phyloP scores from a whole-genome alignment of 495 filamentous ascomycete species.

The Pyronema omphalodes region DNA sequence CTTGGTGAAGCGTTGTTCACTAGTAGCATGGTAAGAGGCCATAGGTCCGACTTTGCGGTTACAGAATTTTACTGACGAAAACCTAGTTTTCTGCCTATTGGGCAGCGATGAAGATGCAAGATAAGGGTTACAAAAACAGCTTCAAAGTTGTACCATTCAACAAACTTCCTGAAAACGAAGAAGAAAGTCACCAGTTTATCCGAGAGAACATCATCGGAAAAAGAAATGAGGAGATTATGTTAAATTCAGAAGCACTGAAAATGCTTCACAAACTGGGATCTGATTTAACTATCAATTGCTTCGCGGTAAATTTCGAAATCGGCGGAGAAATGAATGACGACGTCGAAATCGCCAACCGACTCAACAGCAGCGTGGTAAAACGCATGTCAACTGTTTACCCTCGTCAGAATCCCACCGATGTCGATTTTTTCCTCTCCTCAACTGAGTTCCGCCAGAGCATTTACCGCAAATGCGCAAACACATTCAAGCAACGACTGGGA shows the following conservation, averaged over 20 bases:
- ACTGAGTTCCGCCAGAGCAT: slow-evolving; percentile 26
- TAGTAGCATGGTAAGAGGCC: slow-evolving; percentile 5
- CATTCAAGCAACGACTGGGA: slow-evolving; percentile 28
- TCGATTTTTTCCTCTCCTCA: slow-evolving; percentile 30
- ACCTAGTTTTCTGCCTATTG: slow-evolving; percentile 29
- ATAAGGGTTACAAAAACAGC: not conserved
- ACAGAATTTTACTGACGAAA: not conserved
- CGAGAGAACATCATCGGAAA: slow-evolving; percentile 26
- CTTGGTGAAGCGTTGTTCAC: slow-evolving; percentile 4
- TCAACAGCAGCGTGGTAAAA: slow-evolving; percentile 29
- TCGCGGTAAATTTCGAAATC: slow-evolving; percentile 29
- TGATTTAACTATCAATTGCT: slow-evolving; percentile 33
- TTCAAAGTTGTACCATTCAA: slow-evolving; percentile 32
- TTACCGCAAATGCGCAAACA: slow-evolving; percentile 28
- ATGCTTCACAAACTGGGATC: slow-evolving; percentile 28
- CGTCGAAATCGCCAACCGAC: slow-evolving; percentile 34
- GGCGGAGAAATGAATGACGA: slow-evolving; percentile 28
- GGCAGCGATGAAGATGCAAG: slow-evolving; percentile 26
- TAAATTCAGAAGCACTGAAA: slow-evolving; percentile 20
- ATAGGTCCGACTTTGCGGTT: no score
- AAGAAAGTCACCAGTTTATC: slow-evolving; percentile 28
- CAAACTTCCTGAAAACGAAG: slow-evolving; percentile 24
- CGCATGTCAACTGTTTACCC: slow-evolving; percentile 26
- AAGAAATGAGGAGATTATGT: slow-evolving; percentile 25
- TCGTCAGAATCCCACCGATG: slow-evolving; percentile 25